Percentiles rank a stretch among this genome's conserved stretches.
phyloP scores from a whole-genome alignment of 2,329 filamentous ascomycete genomes.

The Esteya vermicola region DNA sequence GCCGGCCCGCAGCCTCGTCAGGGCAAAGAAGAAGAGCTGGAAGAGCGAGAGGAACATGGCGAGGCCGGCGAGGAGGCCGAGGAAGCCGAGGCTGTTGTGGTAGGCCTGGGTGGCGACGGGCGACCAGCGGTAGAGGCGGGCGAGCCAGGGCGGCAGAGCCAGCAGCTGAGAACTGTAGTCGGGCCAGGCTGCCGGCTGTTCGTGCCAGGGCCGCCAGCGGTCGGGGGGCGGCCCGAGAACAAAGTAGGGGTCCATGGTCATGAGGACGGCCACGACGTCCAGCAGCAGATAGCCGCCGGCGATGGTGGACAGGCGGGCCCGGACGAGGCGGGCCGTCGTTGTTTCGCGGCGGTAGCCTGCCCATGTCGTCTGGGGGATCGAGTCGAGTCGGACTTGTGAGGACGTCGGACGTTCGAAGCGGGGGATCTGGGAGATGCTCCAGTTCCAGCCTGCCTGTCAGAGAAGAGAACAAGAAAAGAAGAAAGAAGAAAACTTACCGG shows the following conservation, averaged over 20 bases:
- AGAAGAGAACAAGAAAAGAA: not conserved
- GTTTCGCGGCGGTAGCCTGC: constrained; percentile 30
- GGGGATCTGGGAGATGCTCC: constrained; percentile 35
- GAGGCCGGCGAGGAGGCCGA: constrained; percentile 45
- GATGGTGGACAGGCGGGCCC: constrained; percentile 28
- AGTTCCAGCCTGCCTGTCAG: constrained; percentile 46
- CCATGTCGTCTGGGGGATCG: constrained; percentile 25
- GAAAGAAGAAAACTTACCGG: constrained; percentile 23
- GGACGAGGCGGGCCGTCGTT: constrained; percentile 30
- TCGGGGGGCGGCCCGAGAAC: constrained; percentile 27
- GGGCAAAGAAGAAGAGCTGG: constrained; percentile 9
- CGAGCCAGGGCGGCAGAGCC: constrained; percentile 27
- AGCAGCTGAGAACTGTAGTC: constrained; percentile 3
- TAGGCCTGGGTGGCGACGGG: constrained; percentile 32
- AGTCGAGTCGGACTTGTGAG: constrained; percentile 24
- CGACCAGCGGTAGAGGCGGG: constrained; percentile 16
- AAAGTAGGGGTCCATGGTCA: constrained; percentile 72
- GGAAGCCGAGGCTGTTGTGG: constrained; percentile 41
- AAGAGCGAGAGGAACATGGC: constrained; percentile 40
- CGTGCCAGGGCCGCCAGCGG: constrained; percentile 16
- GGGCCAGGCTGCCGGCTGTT: constrained; percentile 13
- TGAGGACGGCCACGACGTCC: constrained; percentile 53
- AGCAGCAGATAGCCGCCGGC: constrained; percentile 48
- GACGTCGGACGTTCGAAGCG: constrained; percentile 25
- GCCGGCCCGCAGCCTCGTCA: constrained; percentile 11